Percentiles rank a stretch among this genome's conserved stretches.
Evolutionary conservation across 2,329 filamentous ascomycete genomes (phyloP).

Genomic region (Alternaria atra): DNA sequence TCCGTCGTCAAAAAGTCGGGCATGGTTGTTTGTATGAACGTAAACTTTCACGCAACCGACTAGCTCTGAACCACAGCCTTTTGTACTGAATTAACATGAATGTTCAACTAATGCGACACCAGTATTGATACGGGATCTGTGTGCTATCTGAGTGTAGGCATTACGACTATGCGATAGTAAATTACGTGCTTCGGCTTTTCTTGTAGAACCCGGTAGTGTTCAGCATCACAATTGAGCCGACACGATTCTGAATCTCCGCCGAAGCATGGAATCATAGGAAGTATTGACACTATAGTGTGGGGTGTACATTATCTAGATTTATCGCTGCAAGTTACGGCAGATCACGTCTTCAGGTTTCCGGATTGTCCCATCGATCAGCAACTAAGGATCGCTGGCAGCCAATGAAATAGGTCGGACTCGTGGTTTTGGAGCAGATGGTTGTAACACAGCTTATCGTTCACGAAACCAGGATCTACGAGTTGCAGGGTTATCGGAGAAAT

Average conservation of each 20-base stretch:
- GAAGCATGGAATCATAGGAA: not conserved
- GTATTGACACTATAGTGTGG: not conserved
- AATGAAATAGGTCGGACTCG: not conserved
- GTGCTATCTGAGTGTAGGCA: not conserved
- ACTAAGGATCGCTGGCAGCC: not conserved
- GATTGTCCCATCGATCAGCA: not conserved
- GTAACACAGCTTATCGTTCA: not conserved
- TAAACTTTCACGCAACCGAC: not conserved
- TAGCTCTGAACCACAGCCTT: not conserved
- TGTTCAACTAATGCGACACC: not conserved
- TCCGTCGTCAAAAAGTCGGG: not conserved
- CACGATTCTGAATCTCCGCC: no score
- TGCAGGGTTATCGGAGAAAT: not conserved
- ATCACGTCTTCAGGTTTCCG: not conserved
- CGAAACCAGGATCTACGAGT: not conserved
- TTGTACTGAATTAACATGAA: not conserved
- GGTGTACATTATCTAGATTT: not conserved
- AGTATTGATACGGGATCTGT: not conserved
- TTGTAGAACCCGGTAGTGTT: not conserved
- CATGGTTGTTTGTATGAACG: not conserved
- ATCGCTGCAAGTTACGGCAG: not conserved
- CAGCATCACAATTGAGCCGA: not conserved
- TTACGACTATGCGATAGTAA: not conserved
- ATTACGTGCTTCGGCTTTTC: conserved; percentile 10
- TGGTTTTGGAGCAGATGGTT: not conserved